Evolutionary conservation across 352 stramenopile species (phyloP).

Genomic region (Aphanomyces invadans): DNA sequence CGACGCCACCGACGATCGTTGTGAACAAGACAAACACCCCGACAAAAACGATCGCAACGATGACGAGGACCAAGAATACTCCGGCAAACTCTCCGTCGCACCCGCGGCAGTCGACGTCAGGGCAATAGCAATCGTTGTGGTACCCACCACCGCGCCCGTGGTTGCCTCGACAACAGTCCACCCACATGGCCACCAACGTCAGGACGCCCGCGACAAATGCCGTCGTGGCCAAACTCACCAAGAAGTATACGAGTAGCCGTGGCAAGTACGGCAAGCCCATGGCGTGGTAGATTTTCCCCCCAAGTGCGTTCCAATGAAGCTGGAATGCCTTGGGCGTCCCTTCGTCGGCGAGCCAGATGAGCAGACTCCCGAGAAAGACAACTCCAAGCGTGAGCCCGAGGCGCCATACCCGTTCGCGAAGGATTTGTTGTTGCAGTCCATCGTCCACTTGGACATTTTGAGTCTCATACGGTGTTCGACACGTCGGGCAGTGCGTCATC

Average conservation of each 20-base stretch:
- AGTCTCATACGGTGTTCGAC: not conserved
- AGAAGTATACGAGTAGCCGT: slow-evolving; percentile 14
- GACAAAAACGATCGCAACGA: slow-evolving; percentile 10
- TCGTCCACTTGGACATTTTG: not conserved
- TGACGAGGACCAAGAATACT: not conserved
- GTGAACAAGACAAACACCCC: slow-evolving; percentile 8
- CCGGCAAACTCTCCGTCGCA: not conserved
- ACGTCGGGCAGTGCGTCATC: slow-evolving; percentile 15
- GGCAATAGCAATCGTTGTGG: no score
- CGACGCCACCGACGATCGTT: not conserved
- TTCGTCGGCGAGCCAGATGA: slow-evolving; percentile 17
- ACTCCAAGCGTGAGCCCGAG: not conserved
- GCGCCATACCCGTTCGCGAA: not conserved
- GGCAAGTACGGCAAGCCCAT: slow-evolving; percentile 6
- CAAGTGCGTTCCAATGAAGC: slow-evolving; percentile 18
- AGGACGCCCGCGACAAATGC: not conserved
- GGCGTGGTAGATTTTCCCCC: slow-evolving; percentile 14
- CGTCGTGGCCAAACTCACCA: not conserved
- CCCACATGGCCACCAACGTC: no score
- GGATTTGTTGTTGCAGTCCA: not conserved
- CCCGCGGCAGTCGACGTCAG: no score
- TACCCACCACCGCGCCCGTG: no score
- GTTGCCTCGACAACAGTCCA: no score
- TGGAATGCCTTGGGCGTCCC: slow-evolving; percentile 14
- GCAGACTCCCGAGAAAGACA: slow-evolving; percentile 8